Conservation (phyloP, 176 grass and related monocot species). For the Alloteropsis semialata region DNA sequence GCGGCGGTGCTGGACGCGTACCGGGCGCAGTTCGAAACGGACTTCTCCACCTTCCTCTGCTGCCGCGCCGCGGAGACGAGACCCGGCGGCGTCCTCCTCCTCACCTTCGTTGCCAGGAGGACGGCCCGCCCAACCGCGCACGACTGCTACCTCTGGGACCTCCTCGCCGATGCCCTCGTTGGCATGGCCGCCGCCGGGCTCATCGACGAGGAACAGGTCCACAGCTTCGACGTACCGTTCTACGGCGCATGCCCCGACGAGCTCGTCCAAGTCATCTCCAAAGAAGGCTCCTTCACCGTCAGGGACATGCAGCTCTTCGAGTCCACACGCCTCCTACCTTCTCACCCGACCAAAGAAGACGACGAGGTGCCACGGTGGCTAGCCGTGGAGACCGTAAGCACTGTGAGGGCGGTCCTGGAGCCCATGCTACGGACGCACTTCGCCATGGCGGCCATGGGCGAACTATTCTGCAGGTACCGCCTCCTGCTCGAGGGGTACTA, state of each 20-base stretch:
- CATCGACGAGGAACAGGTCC: conserved; percentile 41
- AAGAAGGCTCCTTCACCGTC: conserved; percentile 46
- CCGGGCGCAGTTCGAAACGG: conserved; percentile 42
- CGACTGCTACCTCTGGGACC: conserved; percentile 47
- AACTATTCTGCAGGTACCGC: conserved; percentile 41
- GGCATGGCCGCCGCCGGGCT: conserved; percentile 40
- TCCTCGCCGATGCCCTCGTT: conserved; percentile 32
- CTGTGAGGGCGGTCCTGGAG: conserved; percentile 35
- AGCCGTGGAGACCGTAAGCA: conserved; percentile 14
- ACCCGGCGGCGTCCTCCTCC: conserved; percentile 38
- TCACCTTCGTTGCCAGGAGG: conserved; percentile 45
- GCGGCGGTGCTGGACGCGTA: conserved; percentile 33
- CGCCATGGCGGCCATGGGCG: conserved; percentile 33
- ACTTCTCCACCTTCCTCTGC: conserved; percentile 52
- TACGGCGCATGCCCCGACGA: conserved; percentile 48
- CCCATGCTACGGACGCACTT: conserved; percentile 51
- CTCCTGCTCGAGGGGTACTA: conserved; percentile 31
- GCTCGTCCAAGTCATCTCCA: conserved; percentile 19
- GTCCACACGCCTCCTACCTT: background rate
- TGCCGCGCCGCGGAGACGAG: conserved; percentile 35
- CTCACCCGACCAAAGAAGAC: no score
- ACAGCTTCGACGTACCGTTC: conserved; percentile 44
- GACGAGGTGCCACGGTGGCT: background rate
- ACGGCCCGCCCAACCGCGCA: background rate
- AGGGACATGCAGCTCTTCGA: conserved; percentile 38